Base-by-base conservation (phyloP, 192 early-diverging fungal species). In the Backusella macrospora region DNA sequence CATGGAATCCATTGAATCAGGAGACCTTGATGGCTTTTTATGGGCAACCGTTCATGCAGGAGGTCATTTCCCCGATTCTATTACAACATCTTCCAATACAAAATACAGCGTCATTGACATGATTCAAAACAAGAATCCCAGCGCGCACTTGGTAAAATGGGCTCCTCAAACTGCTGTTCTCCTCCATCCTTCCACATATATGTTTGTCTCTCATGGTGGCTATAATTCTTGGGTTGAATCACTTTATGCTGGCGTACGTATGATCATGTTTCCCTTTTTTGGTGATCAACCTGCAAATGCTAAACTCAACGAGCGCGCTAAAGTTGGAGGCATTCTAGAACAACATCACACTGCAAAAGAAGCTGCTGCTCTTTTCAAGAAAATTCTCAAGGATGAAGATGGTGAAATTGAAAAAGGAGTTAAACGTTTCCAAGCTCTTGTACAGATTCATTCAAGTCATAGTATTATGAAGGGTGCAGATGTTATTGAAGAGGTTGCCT, bases 261-360 rank as follows among this genome's bases (percentile, higher is more conserved):
- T n/a, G n/a, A n/a, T n/a, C n/a, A n/a, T n/a, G n/a, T n/a, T 71
- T n/a, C 82, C 79, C 23, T 78, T 78, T 23, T 72, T 71, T 59
- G 71, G 72, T 10, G 79, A 78, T 48, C 76, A 83, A 29, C 71
- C 71, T n/a, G 12, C 14, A 7, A 83, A 67, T 23, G 39, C 40
- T n/a, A 40, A 44, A 4, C 16, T n/a, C 7, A 26, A 43, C 18
- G 65, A 67, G 26, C 43, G 43, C 13, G 21, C 39, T 6, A 42
- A 42, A 4, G 9, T 67, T 5, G 65, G 65, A 3, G 16, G 13
- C 4, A 67, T 42, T n/a, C 38, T 67, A 39, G 42, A 67, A 9
- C 65, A 13, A 4, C 12, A 42, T 3, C 16, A 18, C 1, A n/a
- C 18, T 10, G 16, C n/a, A 10, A 8, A 18, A 4, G 15, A 45